Percentiles rank a stretch among this genome's conserved stretches.
Conservation (phyloP, 176 grass and related monocot genomes). For the Puya raimondii region DNA sequence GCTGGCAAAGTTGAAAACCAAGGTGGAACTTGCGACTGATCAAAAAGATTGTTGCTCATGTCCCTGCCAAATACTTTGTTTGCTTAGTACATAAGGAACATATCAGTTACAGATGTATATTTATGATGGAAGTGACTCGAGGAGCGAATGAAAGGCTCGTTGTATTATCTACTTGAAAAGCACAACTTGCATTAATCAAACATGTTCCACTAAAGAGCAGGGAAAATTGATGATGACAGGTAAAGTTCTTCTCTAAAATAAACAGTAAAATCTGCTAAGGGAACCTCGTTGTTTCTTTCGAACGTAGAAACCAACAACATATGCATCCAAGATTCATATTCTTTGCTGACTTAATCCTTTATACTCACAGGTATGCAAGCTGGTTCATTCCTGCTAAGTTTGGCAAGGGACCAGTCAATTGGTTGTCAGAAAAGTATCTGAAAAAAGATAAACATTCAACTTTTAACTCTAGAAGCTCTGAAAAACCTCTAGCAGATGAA, state of each 20-base stretch:
- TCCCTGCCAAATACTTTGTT: slow-evolving; percentile 6
- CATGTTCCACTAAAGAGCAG: too few relatives aligned
- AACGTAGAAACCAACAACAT: too few relatives aligned
- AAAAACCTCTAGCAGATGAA: neutral
- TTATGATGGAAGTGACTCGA: neutral
- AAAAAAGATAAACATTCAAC: neutral
- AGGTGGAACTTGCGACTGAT: slow-evolving; percentile 11
- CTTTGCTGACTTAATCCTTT: neutral
- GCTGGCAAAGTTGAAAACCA: slow-evolving; percentile 10
- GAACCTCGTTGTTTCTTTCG: too few relatives aligned
- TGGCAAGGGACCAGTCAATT: slow-evolving; percentile 16
- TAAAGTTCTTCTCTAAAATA: too few relatives aligned
- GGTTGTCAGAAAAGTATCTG: slow-evolving; percentile 13
- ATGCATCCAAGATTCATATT: neutral
- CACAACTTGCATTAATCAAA: too few relatives aligned
- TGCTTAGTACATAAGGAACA: too few relatives aligned
- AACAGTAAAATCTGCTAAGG: too few relatives aligned
- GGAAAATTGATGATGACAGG: too few relatives aligned
- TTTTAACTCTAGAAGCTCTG: neutral
- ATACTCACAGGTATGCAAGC: slow-evolving; percentile 14
- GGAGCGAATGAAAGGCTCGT: neutral
- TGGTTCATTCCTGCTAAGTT: slow-evolving; percentile 15
- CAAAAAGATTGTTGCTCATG: slow-evolving; percentile 17
- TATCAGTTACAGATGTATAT: neutral
- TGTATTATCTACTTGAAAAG: too few relatives aligned